Conservation (phyloP, 2,329 filamentous ascomycete genomes). For the Teratosphaeria zuluensis region DNA sequence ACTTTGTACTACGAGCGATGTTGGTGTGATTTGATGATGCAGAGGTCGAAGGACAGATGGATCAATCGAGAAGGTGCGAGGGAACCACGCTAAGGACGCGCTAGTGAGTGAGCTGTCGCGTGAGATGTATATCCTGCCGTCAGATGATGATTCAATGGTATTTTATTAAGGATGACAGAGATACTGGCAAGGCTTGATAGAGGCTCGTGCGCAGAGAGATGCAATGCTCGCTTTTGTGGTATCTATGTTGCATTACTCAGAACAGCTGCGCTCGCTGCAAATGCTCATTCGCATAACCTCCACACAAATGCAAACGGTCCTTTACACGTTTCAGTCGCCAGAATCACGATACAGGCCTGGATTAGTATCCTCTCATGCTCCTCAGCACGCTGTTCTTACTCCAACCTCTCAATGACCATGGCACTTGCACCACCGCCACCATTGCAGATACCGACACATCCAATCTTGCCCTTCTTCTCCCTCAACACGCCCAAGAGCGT, state of each 20-base stretch:
- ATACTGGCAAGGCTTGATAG: too few species aligned
- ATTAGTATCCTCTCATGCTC: not conserved
- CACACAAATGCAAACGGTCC: not conserved
- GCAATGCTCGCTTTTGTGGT: not conserved
- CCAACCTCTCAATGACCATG: slow-evolving; percentile 64
- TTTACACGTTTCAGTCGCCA: not conserved
- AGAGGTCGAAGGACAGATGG: not conserved
- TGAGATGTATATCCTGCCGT: not conserved
- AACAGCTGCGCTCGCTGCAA: not conserved
- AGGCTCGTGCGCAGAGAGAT: not conserved
- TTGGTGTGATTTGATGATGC: not conserved
- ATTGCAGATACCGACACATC: slow-evolving; percentile 93
- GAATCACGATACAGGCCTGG: not conserved
- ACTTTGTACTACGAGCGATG: not conserved
- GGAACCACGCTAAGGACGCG: not conserved
- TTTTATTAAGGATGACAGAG: not conserved
- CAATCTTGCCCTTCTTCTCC: slow-evolving; percentile 88
- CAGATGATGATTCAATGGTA: not conserved
- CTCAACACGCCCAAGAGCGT: slow-evolving; percentile 81
- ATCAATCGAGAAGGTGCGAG: not conserved
- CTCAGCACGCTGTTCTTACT: not conserved
- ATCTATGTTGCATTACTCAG: not conserved
- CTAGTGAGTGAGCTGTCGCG: not conserved
- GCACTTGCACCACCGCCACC: slow-evolving; percentile 93
- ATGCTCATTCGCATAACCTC: not conserved